phyloP scores from a whole-genome alignment of 1,139 yeast genomes.

The Meyerozyma sp. region DNA sequence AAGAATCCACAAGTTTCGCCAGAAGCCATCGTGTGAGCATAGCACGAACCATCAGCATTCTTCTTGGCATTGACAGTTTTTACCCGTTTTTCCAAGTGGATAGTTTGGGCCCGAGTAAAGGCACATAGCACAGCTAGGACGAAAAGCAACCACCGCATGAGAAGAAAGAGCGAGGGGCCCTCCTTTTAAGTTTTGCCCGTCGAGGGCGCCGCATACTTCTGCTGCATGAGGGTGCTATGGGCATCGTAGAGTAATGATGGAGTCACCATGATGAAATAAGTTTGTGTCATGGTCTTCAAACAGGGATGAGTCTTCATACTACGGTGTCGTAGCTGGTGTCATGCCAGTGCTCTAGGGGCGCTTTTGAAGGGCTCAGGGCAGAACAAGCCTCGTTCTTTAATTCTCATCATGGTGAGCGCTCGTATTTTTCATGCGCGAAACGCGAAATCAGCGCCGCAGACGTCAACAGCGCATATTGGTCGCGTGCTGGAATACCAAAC shows the following conservation, averaged over 20 bases:
- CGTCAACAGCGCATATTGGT: background rate
- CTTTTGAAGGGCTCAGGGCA: too few relatives aligned
- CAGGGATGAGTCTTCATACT: too few relatives aligned
- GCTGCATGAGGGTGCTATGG: too few relatives aligned
- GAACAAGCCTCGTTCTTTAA: too few relatives aligned
- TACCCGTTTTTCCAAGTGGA: background rate
- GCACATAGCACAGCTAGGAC: background rate
- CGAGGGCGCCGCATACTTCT: too few relatives aligned
- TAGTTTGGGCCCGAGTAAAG: background rate
- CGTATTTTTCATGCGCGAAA: background rate
- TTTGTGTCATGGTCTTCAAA: too few relatives aligned
- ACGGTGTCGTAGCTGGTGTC: too few relatives aligned
- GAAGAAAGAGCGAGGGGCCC: background rate
- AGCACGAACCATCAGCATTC: slow-evolving; percentile 4
- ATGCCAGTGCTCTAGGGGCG: too few relatives aligned
- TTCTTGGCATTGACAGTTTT: slow-evolving; percentile 2
- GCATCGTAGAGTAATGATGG: too few relatives aligned
- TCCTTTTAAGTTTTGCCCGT: background rate
- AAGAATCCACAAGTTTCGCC: slow-evolving; percentile 2
- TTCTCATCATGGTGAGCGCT: too few relatives aligned
- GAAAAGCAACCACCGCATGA: background rate
- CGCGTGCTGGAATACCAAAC: background rate
- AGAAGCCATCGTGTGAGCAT: slow-evolving; percentile 2
- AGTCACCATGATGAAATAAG: too few relatives aligned
- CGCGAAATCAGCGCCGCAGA: background rate